Percentiles rank a stretch among this genome's conserved stretches.
Evolutionary conservation across 2,329 filamentous ascomycete genomes (phyloP).

Genomic region (Xylaria sp.): DNA sequence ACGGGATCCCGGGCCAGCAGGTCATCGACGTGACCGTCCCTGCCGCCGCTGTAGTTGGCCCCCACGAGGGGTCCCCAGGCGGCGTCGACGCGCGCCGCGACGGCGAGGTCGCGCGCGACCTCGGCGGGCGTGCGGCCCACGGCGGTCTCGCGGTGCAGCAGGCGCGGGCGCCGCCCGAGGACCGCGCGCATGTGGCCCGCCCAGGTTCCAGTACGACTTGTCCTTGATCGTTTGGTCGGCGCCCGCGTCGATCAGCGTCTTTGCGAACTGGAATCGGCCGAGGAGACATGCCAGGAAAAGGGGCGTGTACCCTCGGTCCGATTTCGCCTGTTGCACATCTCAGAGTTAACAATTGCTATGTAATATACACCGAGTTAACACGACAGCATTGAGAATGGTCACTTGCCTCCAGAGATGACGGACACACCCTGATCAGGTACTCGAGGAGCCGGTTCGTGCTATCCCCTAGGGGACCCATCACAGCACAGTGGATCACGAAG

Average conservation of each 20-base stretch:
- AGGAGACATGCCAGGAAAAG: conserved; percentile 67
- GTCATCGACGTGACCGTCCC: not conserved
- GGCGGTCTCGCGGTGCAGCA: conserved; percentile 73
- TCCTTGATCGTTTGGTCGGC: conserved; percentile 71
- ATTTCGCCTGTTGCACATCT: conserved; percentile 45
- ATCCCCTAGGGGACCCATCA: conserved; percentile 48
- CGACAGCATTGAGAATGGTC: not conserved
- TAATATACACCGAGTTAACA: not conserved
- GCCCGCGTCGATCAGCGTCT: conserved; percentile 66
- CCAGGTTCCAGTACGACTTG: conserved; percentile 59
- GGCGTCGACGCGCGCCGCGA: conserved; percentile 40
- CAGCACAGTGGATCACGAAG: conserved; percentile 67
- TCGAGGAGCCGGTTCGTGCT: conserved; percentile 59
- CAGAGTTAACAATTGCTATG: not conserved
- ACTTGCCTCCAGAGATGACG: conserved; percentile 59
- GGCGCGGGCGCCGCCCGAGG: conserved; percentile 57
- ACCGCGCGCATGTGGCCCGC: conserved; percentile 47
- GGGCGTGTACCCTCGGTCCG: conserved; percentile 63
- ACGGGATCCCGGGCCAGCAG: conserved; percentile 13
- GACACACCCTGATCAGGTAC: conserved; percentile 66
- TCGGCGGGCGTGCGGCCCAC: conserved; percentile 75
- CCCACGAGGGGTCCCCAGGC: too few relatives aligned
- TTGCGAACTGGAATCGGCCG: conserved; percentile 56
- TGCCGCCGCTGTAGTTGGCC: not conserved
- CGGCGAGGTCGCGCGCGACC: conserved; percentile 60